Conservation (phyloP, 176 grass and related monocot species). For the Triticum turgidum region DNA sequence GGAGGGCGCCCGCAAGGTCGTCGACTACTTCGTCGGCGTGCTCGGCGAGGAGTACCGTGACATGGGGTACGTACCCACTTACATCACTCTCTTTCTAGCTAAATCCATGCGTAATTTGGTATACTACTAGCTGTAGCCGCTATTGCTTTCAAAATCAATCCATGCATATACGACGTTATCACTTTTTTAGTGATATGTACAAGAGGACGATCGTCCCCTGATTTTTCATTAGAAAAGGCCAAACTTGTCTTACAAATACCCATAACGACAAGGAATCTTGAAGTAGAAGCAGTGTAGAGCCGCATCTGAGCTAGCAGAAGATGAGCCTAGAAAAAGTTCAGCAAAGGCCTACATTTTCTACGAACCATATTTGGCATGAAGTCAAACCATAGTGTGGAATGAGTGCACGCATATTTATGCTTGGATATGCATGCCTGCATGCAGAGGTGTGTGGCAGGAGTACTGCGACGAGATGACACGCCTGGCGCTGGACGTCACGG, state of each 20-base stretch:
- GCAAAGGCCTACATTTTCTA: no score
- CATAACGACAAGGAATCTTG: no score
- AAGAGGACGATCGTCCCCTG: not conserved
- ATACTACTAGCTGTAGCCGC: not conserved
- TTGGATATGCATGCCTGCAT: not conserved
- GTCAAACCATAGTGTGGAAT: no score
- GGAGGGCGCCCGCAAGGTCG: slow-evolving; percentile 6
- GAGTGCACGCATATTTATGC: no score
- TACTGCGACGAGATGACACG: slow-evolving; percentile 49
- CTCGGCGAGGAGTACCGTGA: slow-evolving; percentile 19
- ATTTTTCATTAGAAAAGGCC: not conserved
- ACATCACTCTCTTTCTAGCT: not conserved
- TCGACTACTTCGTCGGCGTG: slow-evolving; percentile 32
- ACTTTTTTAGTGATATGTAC: no score
- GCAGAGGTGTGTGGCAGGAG: slow-evolving; percentile 49
- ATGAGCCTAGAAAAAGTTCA: no score
- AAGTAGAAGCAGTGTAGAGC: no score
- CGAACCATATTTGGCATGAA: no score
- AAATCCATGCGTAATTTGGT: not conserved
- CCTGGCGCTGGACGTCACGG: slow-evolving; percentile 46
- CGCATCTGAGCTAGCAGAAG: no score
- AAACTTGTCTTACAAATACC: not conserved
- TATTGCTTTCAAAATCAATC: no score
- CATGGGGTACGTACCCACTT: slow-evolving; percentile 21
- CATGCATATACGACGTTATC: no score